Base-by-base conservation (phyloP, 75 land plant species). In the Cryptomeria japonica region DNA sequence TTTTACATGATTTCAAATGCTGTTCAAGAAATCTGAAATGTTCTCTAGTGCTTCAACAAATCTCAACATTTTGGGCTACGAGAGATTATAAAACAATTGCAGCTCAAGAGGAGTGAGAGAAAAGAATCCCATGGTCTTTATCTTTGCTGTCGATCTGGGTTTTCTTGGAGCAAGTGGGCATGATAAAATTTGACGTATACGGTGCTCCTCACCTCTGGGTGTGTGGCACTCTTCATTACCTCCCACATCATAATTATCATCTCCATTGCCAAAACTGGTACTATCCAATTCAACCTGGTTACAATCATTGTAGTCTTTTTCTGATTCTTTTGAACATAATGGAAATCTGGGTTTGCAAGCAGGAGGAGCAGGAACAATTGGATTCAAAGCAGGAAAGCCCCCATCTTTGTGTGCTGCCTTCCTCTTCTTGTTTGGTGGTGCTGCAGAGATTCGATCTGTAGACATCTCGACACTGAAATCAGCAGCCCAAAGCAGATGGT, bases 101-200 rank as follows among this genome's bases (percentile, higher is more conserved):
- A 80, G 47, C 11, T 80, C 49, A 28, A 18, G 0, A 28, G 84
- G 47, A 46, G 2, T n/a, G 10, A 46, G 13, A 11, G 8, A 28
- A n/a, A 44, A 80, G 9, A 12, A 42, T 0, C n/a, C 47, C 46
- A 11, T 3, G 1, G 49, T 9, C 49, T 9, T 80, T 44, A 12
- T 80, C 84, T 41, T 80, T 28, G 84, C 14, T 0, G 0, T 44
- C 0, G 84, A 13, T 19, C 34, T 44, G 3, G 49, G 49, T 46
- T 80, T 80, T 11, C 47, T 80, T 25, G 51, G 84, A 42, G 84
- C 84, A 9, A 13, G 51, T 25, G 84, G 84, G 31, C 84, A 80
- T 28, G 51, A 9, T 11, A 80, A 10, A n/a, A 80, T 28, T 19
- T 80, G 25, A 28, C 51, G 84, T 80, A 80, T 80, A 19, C n/a